Base-by-base conservation (phyloP, 2,329 filamentous ascomycete genomes). In the Hortaea sp. region DNA sequence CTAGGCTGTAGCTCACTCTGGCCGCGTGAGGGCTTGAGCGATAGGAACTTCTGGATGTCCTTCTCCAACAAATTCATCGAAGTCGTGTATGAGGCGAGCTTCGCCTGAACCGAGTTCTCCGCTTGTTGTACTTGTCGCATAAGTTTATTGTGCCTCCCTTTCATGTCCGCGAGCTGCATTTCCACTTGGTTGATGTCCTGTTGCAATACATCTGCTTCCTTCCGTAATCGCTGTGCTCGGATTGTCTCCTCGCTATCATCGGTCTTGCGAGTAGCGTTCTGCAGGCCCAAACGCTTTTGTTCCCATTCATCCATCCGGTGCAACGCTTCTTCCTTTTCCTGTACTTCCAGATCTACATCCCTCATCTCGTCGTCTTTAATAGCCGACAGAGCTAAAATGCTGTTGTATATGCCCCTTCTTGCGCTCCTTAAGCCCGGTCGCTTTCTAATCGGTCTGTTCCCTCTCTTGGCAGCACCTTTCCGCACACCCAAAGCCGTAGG, bases 331-430 rank as follows among this genome's bases (percentile, higher is more conserved):
- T 78, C 75, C 10, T 82, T 72, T 45, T 76, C 69, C 3, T 69
- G 66, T 32, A 85, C 62, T 2, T 82, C 77, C 1, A 70, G 66
- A 3, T 75, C 71, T 1, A 88, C 66, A 27, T 79, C 69, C 0
- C 72, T 69, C n/a, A 80, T 70, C 64, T 88, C 83, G 47, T 88
- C 82, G 3, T 70, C 69, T 59, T 87, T 87, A 28, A 89, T 66
- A 6, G 74, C 73, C 0, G 77, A 78, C 5, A 89, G 67, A 44
- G 80, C 77, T 3, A 73, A 68, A 62, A 89, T 84, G 42, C 77
- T 74, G 42, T 71, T 73, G 11, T 77, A 72, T 6, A 90, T 74
- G 0, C 80, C 82, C 29, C 73, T 71, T n/a, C 85, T 74, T 1
- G 83, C 82, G 12, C 75, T 73, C 29, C 73, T 72, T 10, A 88